These are phyloP conservation scores for Leishmania turanica DNA, from an alignment of 208 protist species.

Conservation along the genomic window DNA sequence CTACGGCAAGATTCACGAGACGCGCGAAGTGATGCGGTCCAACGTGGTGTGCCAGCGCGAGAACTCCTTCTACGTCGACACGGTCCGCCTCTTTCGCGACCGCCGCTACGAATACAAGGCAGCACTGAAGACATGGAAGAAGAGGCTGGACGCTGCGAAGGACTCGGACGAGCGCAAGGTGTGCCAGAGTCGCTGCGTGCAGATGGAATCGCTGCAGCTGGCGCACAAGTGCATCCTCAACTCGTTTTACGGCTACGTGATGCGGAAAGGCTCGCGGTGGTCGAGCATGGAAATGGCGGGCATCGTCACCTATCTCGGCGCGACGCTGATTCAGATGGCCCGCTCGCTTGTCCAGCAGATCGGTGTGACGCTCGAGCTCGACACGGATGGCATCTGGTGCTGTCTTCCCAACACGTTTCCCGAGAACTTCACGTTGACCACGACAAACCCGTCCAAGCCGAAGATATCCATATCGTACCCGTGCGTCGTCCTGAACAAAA, in stretches of 20 bases:
- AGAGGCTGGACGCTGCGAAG: slow-evolving; percentile 86
- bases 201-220: slow-evolving; percentile 99
- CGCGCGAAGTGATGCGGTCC: slow-evolving; percentile 83
- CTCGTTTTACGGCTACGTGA: slow-evolving; percentile 99
- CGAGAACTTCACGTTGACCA: slow-evolving; percentile 95
- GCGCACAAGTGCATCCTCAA: slow-evolving; percentile 99
- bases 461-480: slow-evolving; percentile 95
- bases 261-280: slow-evolving; percentile 99
- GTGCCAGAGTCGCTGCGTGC: slow-evolving; percentile 93
- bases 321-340: slow-evolving; percentile 99
- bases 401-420: slow-evolving; percentile 98
- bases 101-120: slow-evolving; percentile 99
- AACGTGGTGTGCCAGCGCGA: slow-evolving; percentile 99
- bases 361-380: slow-evolving; percentile 99
- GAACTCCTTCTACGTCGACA: slow-evolving; percentile 99
- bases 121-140: slow-evolving; percentile 96
- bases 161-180: slow-evolving; percentile 87
- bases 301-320: slow-evolving; percentile 98
- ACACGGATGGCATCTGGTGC: slow-evolving; percentile 99
- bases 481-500: slow-evolving; percentile 99
- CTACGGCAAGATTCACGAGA: slow-evolving; percentile 97
- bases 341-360: slow-evolving; percentile 97
- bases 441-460: slow-evolving; percentile 48
- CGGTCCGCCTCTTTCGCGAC: slow-evolving; percentile 99
- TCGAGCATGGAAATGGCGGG: slow-evolving; percentile 99